phyloP scores from a whole-genome alignment of 345 rosid species.

The Passiflora organensis region DNA sequence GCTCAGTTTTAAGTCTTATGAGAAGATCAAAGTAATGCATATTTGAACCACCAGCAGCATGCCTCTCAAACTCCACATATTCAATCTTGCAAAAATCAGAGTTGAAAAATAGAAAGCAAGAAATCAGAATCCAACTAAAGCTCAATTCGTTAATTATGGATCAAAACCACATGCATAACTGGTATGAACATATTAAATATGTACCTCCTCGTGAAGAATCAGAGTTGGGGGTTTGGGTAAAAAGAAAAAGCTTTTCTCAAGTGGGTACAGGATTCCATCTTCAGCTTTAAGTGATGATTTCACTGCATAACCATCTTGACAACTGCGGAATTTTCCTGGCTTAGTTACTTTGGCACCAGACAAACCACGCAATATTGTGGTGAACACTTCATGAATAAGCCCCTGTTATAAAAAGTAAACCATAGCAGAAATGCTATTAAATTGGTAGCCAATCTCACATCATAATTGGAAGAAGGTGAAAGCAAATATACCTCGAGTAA shows the following conservation, averaged over 20 bases:
- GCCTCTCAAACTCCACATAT: slow-evolving; percentile 97
- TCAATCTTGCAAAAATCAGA: slow-evolving; percentile 51
- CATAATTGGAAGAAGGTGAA: too few relatives aligned
- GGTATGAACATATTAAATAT: neutral
- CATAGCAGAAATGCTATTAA: slow-evolving; percentile 1
- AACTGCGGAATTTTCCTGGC: slow-evolving; percentile 95
- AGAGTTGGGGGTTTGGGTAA: slow-evolving; percentile 97
- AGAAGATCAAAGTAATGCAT: slow-evolving; percentile 99
- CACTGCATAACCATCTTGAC: slow-evolving; percentile 97
- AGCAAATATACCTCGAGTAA: too few relatives aligned
- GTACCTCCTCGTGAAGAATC: slow-evolving; percentile 96
- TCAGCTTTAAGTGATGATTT: slow-evolving; percentile 97
- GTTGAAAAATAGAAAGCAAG: neutral
- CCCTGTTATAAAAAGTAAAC: slow-evolving; percentile 46
- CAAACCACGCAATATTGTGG: slow-evolving; percentile 75
- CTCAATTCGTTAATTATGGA: neutral
- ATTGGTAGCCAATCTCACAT: neutral
- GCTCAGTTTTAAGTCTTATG: slow-evolving; percentile 84
- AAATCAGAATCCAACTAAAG: slow-evolving; percentile 2
- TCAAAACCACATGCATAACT: neutral
- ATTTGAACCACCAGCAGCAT: slow-evolving; percentile 96
- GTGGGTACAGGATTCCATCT: slow-evolving; percentile 93
- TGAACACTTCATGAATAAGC: slow-evolving; percentile 90
- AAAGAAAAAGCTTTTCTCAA: slow-evolving; percentile 95
- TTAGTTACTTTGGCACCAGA: slow-evolving; percentile 96